Base-by-base conservation (phyloP, 1,139 yeast genomes). In the Candida buenavistaensis region DNA sequence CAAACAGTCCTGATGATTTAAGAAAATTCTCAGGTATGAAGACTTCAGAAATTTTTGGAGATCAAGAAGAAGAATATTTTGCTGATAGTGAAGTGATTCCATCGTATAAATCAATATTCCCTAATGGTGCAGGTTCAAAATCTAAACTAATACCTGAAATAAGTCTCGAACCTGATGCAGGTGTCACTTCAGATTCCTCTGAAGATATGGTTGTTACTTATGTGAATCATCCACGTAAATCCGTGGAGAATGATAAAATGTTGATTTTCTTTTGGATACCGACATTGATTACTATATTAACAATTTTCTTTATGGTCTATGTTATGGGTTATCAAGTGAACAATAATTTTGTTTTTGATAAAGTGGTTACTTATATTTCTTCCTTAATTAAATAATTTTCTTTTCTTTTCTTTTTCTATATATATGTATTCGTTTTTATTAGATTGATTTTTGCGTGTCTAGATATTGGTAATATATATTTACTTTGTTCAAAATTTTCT, bases 191-290 rank as follows among this genome's bases (percentile, higher is more conserved):
- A 13, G 82, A 78, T 43, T 75, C 72, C 22, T 58, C 77, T 3
- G 76, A 72, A 40, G 78, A 73, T 40, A 64, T 77, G 57, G 73
- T 78, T 24, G 66, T 75, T 32, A 64, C 77, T 17, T 76, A 75
- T 48, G 73, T 78, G 47, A 73, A 75, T 51, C 79, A 76, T 51
- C 72, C 74, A 6, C 64, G 82, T 32, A 82, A 82, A 54, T 75
- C 82, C 23, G 79, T 85, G 45, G 80, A 78, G 48, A 84, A 88
- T 51, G 97, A 89, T 57, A 84, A 80, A 51, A 84, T 88, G 88
- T 68, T 89, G 48, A 64, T 88, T 39, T 85, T 88, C 54, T 89
- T 89, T 72, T 89, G 97, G 97, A 60, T 84, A 41, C 94, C 94
- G 3, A 67, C 80, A 23, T 66, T 84, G 57, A 51, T 83, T 19